Percentiles rank a stretch among this genome's conserved stretches.
phyloP scores from a whole-genome alignment of 2,329 filamentous ascomycete species.

The Pezicula rhizophila region DNA sequence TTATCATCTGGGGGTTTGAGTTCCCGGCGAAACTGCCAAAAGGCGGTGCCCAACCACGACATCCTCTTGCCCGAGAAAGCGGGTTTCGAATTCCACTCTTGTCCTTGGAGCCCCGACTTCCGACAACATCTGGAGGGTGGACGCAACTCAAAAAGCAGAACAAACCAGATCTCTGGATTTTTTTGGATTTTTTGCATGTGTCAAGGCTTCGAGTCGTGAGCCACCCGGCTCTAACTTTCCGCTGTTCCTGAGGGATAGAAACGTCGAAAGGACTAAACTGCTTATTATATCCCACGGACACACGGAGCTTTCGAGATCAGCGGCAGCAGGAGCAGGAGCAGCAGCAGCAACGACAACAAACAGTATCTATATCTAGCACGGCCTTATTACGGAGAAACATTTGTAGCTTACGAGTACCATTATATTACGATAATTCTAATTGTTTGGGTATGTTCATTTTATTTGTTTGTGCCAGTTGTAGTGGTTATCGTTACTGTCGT shows the following conservation, averaged over 20 bases:
- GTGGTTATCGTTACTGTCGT: background rate
- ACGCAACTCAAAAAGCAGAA: background rate
- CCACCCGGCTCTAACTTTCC: background rate
- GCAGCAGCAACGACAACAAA: no score
- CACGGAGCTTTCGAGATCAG: background rate
- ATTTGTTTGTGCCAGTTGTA: background rate
- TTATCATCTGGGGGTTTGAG: background rate
- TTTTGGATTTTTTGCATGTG: no score
- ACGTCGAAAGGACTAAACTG: background rate
- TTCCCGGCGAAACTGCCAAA: conserved; percentile 1
- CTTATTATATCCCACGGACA: background rate
- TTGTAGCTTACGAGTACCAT: no score
- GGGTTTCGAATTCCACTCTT: conserved; percentile 6
- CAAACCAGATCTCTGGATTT: background rate
- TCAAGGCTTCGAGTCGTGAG: no score
- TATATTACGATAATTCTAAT: background rate
- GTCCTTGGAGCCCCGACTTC: background rate
- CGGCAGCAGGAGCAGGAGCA: background rate
- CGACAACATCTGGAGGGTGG: background rate
- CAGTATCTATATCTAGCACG: background rate
- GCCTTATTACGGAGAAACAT: background rate
- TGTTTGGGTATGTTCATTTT: background rate
- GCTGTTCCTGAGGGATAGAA: background rate
- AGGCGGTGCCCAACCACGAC: conserved; percentile 8
- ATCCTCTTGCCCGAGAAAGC: conserved; percentile 9